Base-by-base conservation (phyloP, 148 eudicot species). In the Polygonum maritimum region DNA sequence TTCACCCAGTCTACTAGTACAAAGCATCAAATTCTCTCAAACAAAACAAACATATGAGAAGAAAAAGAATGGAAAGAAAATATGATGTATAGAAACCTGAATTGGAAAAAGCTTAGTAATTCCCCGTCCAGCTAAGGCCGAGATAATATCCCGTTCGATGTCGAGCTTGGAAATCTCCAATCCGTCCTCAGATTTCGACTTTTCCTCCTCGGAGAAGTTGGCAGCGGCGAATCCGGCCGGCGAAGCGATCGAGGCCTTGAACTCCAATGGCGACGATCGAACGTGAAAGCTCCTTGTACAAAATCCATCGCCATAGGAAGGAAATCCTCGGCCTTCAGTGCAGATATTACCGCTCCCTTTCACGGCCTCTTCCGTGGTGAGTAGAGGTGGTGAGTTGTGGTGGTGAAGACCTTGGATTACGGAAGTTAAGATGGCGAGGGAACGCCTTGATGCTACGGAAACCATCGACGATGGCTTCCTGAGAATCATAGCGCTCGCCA, bases 81-180 rank as follows among this genome's bases (percentile, higher is more conserved):
- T 13, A 8, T 3, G 35, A 63, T 26, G 8, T 4, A 63, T 69
- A 10, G 22, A 0, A 16, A 92, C 98, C 97, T 95, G 98, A 85
- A 95, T 95, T 0, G 98, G 96, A 48, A 95, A 95, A 71, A 95
- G 92, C 81, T 86, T 92, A 47, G 89, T 83, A 76, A 94, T 94
- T 6, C 98, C 98, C 83, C 77, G 87, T 19, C 76, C 70, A 4
- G 88, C 77, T 85, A 95, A 83, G 71, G 91, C 83, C 7, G 86
- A 57, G 33, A 92, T 86, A 22, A 95, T 82, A 10, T 85, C 87
- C 9, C 74, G 48, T 35, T 89, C 86, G 71, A 95, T 84, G 35
- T 86, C 88, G 78, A 95, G 94, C 83, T 88, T 89, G 16, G 94
- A 79, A 2, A 95, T 95, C 77, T 89, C 96, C 44, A 95, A 83